Evolutionary conservation across 805 yeast genomes (phyloP).

Genomic region (Barnettozyma pratensis): DNA sequence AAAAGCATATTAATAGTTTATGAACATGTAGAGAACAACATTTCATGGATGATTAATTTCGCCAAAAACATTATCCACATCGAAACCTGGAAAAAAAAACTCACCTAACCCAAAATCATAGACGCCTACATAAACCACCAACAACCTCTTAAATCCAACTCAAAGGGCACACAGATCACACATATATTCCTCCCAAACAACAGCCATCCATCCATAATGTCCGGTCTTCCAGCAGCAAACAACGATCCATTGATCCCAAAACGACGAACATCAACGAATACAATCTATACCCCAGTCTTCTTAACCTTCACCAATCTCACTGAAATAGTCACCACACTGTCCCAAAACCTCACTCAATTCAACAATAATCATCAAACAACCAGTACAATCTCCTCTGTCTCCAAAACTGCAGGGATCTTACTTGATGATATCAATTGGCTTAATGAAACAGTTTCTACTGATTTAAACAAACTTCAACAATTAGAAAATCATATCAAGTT

Average conservation of each 20-base stretch:
- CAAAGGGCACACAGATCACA: not conserved
- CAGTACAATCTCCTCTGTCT: not conserved
- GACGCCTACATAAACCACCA: no score
- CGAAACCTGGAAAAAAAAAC: no score
- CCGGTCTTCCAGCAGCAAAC: conserved; percentile 6
- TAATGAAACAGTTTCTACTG: conserved; percentile 4
- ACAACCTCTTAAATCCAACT: not conserved
- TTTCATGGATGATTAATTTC: no score
- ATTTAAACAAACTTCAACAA: conserved; percentile 2
- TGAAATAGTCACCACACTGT: not conserved
- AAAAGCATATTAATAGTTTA: no score
- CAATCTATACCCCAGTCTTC: conserved; percentile 6
- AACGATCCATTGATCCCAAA: conserved; percentile 6
- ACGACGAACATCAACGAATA: conserved; percentile 3
- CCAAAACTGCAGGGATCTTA: not conserved
- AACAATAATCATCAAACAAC: not conserved
- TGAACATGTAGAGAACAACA: no score
- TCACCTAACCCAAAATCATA: no score
- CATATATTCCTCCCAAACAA: not conserved
- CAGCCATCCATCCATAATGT: not conserved
- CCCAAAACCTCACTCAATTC: not conserved
- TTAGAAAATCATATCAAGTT: conserved; percentile 8
- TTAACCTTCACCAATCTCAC: conserved; percentile 3
- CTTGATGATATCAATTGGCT: conserved; percentile 7
- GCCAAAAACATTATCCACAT: no score